These are phyloP conservation scores for Brasenia schreberi DNA, from an alignment of 164 flowering plant genomes.

Conservation along the genomic window DNA sequence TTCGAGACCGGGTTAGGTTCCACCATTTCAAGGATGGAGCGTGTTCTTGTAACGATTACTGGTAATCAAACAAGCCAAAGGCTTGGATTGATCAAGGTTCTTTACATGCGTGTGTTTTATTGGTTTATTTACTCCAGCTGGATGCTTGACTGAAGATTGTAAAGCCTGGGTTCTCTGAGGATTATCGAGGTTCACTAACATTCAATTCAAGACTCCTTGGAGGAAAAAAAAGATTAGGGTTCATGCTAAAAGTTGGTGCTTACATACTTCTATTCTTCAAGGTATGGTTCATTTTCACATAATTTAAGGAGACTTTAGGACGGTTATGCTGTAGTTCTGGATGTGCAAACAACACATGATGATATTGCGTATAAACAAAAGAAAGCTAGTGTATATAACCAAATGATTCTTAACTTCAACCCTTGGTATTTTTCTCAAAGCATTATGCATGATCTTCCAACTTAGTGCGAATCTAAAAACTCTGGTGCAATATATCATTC, in stretches of 20 bases:
- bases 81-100: background rate
- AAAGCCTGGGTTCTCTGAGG: background rate
- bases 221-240: too few relatives aligned
- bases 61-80: constrained; percentile 8
- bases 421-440: background rate
- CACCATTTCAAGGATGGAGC: constrained; percentile 22
- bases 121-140: background rate
- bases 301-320: too few relatives aligned
- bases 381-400: background rate
- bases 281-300: too few relatives aligned
- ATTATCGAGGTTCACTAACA: background rate
- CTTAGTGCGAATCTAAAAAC: background rate
- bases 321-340: too few relatives aligned
- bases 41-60: constrained; percentile 23
- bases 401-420: background rate
- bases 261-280: too few relatives aligned
- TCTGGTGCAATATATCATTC: background rate
- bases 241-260: too few relatives aligned
- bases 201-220: too few relatives aligned
- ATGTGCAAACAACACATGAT: too few relatives aligned
- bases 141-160: background rate
- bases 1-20: constrained; percentile 23
- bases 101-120: background rate
- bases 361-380: background rate
- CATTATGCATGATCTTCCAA: background rate